Conservation (phyloP, 78 protist species). For the Thecamonas trahens region DNA sequence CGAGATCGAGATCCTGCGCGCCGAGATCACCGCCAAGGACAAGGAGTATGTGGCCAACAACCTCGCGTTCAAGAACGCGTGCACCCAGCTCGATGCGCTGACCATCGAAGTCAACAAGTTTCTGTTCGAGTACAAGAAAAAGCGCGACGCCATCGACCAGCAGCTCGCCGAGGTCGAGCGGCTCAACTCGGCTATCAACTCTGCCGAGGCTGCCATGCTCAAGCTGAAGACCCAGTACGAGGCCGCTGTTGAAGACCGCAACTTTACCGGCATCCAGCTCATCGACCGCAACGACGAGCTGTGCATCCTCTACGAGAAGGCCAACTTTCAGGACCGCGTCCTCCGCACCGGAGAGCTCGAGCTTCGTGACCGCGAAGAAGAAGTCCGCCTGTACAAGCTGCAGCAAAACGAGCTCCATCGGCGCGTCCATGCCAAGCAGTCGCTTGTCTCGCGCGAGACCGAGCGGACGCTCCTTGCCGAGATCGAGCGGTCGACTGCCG, state of each 20-base stretch:
- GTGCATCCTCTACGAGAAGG: constrained; percentile 82
- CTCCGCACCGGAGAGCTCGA: constrained; percentile 76
- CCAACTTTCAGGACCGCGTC: constrained; percentile 68
- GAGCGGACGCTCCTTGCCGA: constrained; percentile 45
- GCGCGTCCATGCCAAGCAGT: no score
- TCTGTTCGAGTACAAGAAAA: constrained; percentile 73
- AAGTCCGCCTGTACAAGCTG: constrained; percentile 58
- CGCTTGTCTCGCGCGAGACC: constrained; percentile 7
- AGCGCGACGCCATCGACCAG: constrained; percentile 72
- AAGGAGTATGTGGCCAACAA: constrained; percentile 52
- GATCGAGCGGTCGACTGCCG: constrained; percentile 59
- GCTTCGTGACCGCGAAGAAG: constrained; percentile 47
- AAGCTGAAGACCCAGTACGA: constrained; percentile 4
- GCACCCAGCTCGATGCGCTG: constrained; percentile 77
- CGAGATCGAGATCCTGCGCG: no score
- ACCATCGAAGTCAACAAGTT: constrained; percentile 75
- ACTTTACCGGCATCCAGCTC: constrained; percentile 79
- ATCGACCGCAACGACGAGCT: constrained; percentile 90
- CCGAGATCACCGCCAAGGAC: constrained; percentile 61
- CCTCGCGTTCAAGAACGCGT: constrained; percentile 79
- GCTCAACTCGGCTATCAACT: constrained; percentile 69
- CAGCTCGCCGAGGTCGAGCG: constrained; percentile 82
- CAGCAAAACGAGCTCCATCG: constrained; percentile 43
- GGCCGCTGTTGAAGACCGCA: constrained; percentile 62
- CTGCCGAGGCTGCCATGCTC: not conserved